A percentile compares a stretch with the other conserved stretches of the same genome.
These are phyloP conservation scores for Eucalyptus leucophloia DNA, from an alignment of 345 rosid genomes.

Conservation along the genomic window DNA sequence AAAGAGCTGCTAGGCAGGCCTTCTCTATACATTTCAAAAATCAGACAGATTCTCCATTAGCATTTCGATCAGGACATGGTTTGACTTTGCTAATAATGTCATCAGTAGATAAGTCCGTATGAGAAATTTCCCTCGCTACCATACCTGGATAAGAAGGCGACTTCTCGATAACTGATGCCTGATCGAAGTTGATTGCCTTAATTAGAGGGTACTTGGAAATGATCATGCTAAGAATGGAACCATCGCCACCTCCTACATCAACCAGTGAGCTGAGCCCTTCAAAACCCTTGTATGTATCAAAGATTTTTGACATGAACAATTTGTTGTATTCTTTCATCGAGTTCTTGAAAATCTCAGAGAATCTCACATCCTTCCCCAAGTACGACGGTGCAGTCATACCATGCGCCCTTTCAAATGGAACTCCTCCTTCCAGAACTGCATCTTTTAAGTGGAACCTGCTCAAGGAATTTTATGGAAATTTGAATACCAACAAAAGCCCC, in stretches of 20 bases:
- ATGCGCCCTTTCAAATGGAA: constrained; percentile 23
- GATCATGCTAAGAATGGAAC: constrained; percentile 33
- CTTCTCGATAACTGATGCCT: constrained; percentile 13
- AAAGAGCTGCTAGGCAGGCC: background rate
- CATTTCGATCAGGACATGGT: background rate
- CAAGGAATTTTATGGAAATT: background rate
- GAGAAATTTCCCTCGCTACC: background rate
- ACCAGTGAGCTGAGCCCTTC: constrained; percentile 25
- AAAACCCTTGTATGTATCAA: constrained; percentile 29
- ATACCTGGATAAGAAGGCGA: constrained; percentile 22
- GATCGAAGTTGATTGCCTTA: constrained; percentile 41
- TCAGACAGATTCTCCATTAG: no score
- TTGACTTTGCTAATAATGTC: background rate
- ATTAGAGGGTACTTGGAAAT: constrained; percentile 26
- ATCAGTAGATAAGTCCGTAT: background rate
- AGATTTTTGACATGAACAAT: constrained; percentile 18
- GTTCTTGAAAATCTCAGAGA: constrained; percentile 12
- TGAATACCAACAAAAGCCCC: background rate
- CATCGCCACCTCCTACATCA: constrained; percentile 58
- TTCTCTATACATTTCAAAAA: background rate
- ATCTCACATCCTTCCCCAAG: constrained; percentile 18
- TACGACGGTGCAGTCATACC: constrained; percentile 7
- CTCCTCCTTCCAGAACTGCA: constrained; percentile 32
- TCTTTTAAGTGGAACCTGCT: constrained; percentile 24
- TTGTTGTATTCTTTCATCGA: constrained; percentile 31